A percentile compares a stretch with the other conserved stretches of the same genome.
phyloP scores from a whole-genome alignment of 148 eudicot species.

The Limonium bicolor region DNA sequence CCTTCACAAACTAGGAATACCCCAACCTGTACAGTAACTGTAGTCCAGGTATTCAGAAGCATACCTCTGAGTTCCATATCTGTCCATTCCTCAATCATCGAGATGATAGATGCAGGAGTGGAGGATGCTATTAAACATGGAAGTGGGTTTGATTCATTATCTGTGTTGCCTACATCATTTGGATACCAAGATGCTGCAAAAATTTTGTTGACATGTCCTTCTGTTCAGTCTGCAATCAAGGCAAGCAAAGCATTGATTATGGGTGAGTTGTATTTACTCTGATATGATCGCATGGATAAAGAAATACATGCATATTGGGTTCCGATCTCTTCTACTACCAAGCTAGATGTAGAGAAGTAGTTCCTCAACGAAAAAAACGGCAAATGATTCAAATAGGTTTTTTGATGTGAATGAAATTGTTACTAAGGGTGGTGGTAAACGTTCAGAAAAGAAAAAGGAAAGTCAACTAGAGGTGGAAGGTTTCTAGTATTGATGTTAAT shows the following conservation, averaged over 20 bases:
- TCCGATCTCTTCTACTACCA: conserved; percentile 21
- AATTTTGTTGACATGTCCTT: conserved; percentile 64
- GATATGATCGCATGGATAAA: conserved; percentile 63
- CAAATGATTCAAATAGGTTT: conserved; percentile 25
- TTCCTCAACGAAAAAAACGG: conserved; percentile 25
- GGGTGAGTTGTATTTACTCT: conserved; percentile 75
- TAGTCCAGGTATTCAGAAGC: conserved; percentile 94
- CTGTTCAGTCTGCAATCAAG: conserved; percentile 74
- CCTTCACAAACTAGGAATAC: conserved; percentile 82
- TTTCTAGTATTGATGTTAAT: conserved; percentile 31
- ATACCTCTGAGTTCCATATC: conserved; percentile 60
- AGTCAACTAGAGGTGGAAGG: conserved; percentile 39
- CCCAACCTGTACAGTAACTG: conserved; percentile 82
- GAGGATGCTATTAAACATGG: conserved; percentile 85
- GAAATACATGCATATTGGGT: conserved; percentile 42
- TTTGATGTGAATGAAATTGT: conserved; percentile 35
- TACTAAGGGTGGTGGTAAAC: conserved; percentile 33
- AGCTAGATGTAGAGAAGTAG: conserved; percentile 18
- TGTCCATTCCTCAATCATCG: conserved; percentile 75
- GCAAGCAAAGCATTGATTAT: conserved; percentile 57
- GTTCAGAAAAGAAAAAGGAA: conserved; percentile 87
- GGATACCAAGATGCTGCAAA: conserved; percentile 77
- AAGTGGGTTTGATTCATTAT: conserved; percentile 92
- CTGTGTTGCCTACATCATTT: conserved; percentile 68
- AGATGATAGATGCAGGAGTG: conserved; percentile 76